Conservation (phyloP, 352 stramenopile genomes). For the Phytophthora nicotianae region DNA sequence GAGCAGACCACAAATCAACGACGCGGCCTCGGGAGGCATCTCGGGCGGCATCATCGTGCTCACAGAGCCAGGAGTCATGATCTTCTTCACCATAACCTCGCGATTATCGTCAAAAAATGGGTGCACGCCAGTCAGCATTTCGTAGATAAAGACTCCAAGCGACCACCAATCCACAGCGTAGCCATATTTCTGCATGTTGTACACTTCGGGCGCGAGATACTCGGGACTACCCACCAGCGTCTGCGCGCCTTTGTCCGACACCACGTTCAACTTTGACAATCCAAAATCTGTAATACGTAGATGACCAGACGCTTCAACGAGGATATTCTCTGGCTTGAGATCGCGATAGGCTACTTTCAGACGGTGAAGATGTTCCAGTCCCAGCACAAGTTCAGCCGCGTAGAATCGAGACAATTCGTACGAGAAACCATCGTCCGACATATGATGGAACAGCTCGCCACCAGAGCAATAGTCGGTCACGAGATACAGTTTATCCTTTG, state of each 20-base stretch:
- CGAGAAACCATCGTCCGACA: constrained; percentile 88
- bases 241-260: constrained; percentile 70
- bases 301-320: constrained; percentile 90
- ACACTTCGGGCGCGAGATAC: constrained; percentile 90
- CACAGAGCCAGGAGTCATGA: constrained; percentile 76
- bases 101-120: constrained; percentile 90
- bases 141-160: constrained; percentile 88
- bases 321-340: constrained; percentile 97
- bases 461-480: constrained; percentile 91
- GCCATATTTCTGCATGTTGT: constrained; percentile 73
- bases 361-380: constrained; percentile 95
- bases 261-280: constrained; percentile 77
- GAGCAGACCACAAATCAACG: constrained; percentile 78
- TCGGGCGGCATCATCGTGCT: constrained; percentile 60
- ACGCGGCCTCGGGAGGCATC: constrained; percentile 74
- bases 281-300: constrained; percentile 98
- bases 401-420: constrained; percentile 92
- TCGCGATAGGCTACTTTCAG: constrained; percentile 97
- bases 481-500: constrained; percentile 88
- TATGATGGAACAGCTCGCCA: constrained; percentile 98
- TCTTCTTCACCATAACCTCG: constrained; percentile 87
- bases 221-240: constrained; percentile 85
- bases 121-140: constrained; percentile 91
- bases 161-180: constrained; percentile 94
- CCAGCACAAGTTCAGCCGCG: constrained; percentile 94